A percentile compares a stretch with the other conserved stretches of the same genome.
phyloP scores from a whole-genome alignment of 495 filamentous ascomycete species.

The Penicillium dipodomyicola region DNA sequence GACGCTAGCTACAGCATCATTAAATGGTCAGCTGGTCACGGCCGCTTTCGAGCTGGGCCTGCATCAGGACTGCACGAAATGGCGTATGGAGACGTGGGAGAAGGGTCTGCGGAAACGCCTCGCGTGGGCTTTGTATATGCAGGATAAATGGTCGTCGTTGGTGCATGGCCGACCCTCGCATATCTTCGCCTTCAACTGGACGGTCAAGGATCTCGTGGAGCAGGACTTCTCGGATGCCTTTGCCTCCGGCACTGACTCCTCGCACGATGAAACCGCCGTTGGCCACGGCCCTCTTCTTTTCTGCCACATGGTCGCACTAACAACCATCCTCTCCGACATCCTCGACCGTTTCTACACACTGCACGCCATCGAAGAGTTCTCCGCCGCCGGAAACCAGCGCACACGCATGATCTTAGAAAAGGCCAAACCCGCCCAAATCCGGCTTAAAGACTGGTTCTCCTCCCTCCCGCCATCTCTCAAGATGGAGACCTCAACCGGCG shows the following conservation, averaged over 20 bases:
- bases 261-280: conserved; percentile 39
- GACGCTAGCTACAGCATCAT: conserved; percentile 77
- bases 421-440: conserved; percentile 60
- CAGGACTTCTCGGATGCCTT: conserved; percentile 50
- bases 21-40: conserved; percentile 72
- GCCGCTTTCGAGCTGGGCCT: conserved; percentile 57
- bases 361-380: conserved; percentile 52
- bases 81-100: conserved; percentile 54
- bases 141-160: conserved; percentile 60
- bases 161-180: conserved; percentile 56
- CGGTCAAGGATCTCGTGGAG: conserved; percentile 52
- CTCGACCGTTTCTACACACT: conserved; percentile 61
- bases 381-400: conserved; percentile 47
- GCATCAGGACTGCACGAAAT: conserved; percentile 55
- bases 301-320: conserved; percentile 57
- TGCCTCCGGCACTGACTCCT: conserved; percentile 30
- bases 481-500: conserved; percentile 49
- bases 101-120: conserved; percentile 56
- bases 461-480: conserved; percentile 51
- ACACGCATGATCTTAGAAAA: conserved; percentile 56
- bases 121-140: conserved; percentile 59
- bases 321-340: conserved; percentile 59
- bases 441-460: conserved; percentile 58
- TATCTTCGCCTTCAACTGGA: conserved; percentile 56
- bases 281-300: conserved; percentile 52